These are phyloP conservation scores for Neoboletus brunneissimus DNA, from an alignment of 768 basidiomycete species.

Conservation along the genomic window DNA sequence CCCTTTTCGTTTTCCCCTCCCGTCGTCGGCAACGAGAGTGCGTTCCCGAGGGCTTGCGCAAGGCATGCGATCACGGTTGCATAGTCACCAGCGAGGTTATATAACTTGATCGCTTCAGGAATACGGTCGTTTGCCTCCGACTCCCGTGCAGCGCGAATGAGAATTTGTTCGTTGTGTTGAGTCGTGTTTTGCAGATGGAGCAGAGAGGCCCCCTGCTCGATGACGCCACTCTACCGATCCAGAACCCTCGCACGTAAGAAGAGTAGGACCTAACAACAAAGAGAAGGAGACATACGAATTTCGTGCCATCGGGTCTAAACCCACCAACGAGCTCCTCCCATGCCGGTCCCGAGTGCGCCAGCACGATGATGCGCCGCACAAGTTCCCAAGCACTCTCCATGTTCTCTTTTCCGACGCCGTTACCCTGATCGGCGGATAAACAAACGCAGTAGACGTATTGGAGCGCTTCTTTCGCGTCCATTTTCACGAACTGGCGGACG, in stretches of 20 bases:
- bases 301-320: constrained; percentile 83
- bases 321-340: constrained; percentile 98
- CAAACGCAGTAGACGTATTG: constrained; percentile 92
- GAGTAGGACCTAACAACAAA: neutral
- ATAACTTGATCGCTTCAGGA: constrained; percentile 90
- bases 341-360: constrained; percentile 71
- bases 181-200: constrained; percentile 65
- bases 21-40: constrained; percentile 61
- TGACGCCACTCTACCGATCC: constrained; percentile 65
- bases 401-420: constrained; percentile 78
- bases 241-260: neutral
- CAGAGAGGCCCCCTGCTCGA: constrained; percentile 79
- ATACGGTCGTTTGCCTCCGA: constrained; percentile 83
- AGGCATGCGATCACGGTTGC: constrained; percentile 84
- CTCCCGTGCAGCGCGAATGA: constrained; percentile 76
- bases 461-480: constrained; percentile 90
- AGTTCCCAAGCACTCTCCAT: constrained; percentile 79
- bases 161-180: constrained; percentile 79
- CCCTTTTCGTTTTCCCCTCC: constrained; percentile 57
- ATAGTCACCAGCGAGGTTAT: constrained; percentile 92
- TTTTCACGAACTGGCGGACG: constrained; percentile 85
- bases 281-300: constrained; percentile 60
- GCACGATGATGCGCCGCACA: constrained; percentile 71
- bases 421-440: constrained; percentile 69
- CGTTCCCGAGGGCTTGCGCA: constrained; percentile 82